Evolutionary conservation across 768 basidiomycete species (phyloP), one percentile per base, ranked within the genome.

Genomic region (Tulasnella sp.): DNA sequence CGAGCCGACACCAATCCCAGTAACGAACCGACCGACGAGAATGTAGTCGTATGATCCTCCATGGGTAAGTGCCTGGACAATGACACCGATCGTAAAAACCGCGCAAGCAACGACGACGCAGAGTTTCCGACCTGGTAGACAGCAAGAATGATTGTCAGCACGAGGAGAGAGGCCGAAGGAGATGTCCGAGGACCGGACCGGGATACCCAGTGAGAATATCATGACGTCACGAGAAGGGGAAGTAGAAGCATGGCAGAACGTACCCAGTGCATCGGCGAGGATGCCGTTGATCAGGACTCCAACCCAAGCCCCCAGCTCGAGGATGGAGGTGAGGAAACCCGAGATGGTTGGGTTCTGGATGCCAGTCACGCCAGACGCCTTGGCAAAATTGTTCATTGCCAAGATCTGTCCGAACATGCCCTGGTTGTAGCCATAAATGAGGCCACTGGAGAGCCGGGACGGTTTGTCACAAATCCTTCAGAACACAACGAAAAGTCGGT

Each of bases 1-100:
- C 3, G 90, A 89, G 9, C 91, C 91, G n/a, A 93, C 89, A 67
- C 90, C 91, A 62, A 92, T 80, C 84, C 91, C 91, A 65, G 90
- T 91, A 67, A 92, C 80, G 75, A 90, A 91, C 34, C 91, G 87
- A 68, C 90, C 83, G 80, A 73, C 67, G 42, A 67, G 22, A 74
- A 62, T 39, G 52, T 52, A 90, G 77, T 91, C 91, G 3, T 86
- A 89, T 0, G 52, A 59, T 19, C 52, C 52, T 11, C 82, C 80
- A 69, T 81, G 82, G 2, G 89, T 88, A 47, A 85, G 80, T 2
- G 87, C 87, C 76, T 92, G 91, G 16, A 91, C 86, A 73, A 92
- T 84, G 72, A 92, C 91, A 71, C 91, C 88, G 69, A 92, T 77
- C 76, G 86, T 86, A 81, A 89, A 90, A 42, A 88, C 79, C 44